phyloP scores from a whole-genome alignment of 192 early-diverging fungal genomes.

The Umbelopsis isabellina region DNA sequence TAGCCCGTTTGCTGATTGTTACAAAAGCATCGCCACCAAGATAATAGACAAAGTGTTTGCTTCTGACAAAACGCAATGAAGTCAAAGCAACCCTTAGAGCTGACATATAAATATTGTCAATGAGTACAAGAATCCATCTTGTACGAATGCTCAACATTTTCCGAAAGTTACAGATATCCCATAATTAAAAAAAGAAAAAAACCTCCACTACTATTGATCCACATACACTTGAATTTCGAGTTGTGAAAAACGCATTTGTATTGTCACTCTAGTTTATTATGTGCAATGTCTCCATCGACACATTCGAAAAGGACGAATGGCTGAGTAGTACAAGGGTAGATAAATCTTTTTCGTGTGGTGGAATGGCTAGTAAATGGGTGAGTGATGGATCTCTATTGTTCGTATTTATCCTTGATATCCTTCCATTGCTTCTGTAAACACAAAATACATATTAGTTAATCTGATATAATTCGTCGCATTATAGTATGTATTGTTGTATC shows the following conservation, averaged over 20 bases:
- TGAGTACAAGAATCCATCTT: too few species aligned
- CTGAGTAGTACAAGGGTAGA: too few species aligned
- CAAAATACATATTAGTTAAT: background rate
- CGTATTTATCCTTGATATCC: constrained; percentile 76
- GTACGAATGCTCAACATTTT: too few species aligned
- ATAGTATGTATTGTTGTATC: background rate
- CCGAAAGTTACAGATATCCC: too few species aligned
- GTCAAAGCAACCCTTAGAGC: background rate
- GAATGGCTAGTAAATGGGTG: constrained; percentile 6
- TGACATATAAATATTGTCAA: background rate
- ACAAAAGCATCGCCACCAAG: constrained; percentile 53
- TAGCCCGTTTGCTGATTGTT: constrained; percentile 50
- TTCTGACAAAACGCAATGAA: background rate
- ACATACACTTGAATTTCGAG: too few species aligned
- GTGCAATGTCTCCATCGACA: too few species aligned
- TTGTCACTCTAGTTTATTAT: too few species aligned
- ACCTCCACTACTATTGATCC: too few species aligned
- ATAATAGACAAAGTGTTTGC: constrained; percentile 33
- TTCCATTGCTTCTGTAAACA: constrained; percentile 78
- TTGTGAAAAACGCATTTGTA: too few species aligned
- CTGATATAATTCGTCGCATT: too few species aligned
- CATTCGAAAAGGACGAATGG: too few species aligned
- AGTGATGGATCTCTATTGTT: constrained; percentile 18
- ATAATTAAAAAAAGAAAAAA: too few species aligned
- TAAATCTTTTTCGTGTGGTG: background rate